Evolutionary conservation across 2,329 filamentous ascomycete species (phyloP), one percentile per base, ranked within the genome.

Genomic region (Plectosphaerella sp.): DNA sequence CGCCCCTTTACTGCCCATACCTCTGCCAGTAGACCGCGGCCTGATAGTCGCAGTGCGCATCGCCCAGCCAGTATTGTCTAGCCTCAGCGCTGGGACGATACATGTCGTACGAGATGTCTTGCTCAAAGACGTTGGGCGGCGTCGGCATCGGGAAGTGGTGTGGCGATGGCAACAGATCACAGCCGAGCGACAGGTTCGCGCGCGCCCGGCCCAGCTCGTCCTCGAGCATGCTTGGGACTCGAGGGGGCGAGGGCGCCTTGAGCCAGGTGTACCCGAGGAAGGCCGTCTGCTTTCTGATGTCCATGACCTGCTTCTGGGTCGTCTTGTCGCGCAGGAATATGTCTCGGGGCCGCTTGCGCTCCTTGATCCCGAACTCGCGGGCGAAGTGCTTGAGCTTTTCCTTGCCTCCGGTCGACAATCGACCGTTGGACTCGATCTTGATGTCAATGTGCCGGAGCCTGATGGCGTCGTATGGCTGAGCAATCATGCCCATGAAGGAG

Each of bases 181-280:
- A 33, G 3, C 28, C 28, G 28, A 33, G 28, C 28, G 28, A 33
- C 28, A 33, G 28, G 28, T 33, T 33, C 8, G 28, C 28, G 28
- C 41, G 41, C 16, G 41, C 41, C 16, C 41, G n/a, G 10, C 10
- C 41, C 5, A 20, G 41, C 41, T 16, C 41, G 10, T 43, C 41
- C 11, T 43, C n/a, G 9, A 43, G 16, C 16, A 18, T 5, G 11
- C 22, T 41, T 9, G 48, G 39, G 5, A 49, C 22, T 7, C 9
- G n/a, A 28, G 48, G 50, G 35, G 45, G 47, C 14, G 54, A 52
- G 48, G 55, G 57, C 52, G 76, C 75, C 46, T 84, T 75, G 12
- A 84, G 81, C 76, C 94, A 97, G 2, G 88, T 90, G 66, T 99
- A 99, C 1, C 93, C 93, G 55, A 95, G 70, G 68, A 97, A 97